phyloP scores from a whole-genome alignment of 2,329 filamentous ascomycete genomes.

The Teratosphaeria pseudoeucalypti region DNA sequence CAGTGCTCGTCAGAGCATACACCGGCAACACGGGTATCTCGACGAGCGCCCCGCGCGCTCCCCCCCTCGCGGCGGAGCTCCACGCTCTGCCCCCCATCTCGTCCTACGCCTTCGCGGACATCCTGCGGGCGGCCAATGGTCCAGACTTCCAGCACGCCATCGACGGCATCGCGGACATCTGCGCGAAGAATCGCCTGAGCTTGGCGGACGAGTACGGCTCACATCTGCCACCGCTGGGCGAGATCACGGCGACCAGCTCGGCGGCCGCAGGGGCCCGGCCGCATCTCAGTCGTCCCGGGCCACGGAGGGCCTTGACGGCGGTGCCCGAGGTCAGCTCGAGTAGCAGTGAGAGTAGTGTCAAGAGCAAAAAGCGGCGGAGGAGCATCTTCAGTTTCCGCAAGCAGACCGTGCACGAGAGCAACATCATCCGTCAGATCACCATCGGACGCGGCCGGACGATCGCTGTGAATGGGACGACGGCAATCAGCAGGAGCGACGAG shows the following conservation, averaged over 20 bases:
- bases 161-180: conserved; percentile 54
- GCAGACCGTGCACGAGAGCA: conserved; percentile 6
- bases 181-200: conserved; percentile 50
- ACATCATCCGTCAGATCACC: conserved; percentile 8
- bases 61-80: conserved; percentile 1
- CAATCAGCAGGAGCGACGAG: conserved; percentile 1
- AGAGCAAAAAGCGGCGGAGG: conserved; percentile 13
- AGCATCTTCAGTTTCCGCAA: conserved; percentile 15
- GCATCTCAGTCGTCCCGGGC: conserved; percentile 7
- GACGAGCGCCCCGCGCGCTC: neutral
- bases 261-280: neutral
- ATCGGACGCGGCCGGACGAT: conserved; percentile 20
- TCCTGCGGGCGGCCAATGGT: conserved; percentile 30
- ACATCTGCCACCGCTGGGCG: conserved; percentile 51
- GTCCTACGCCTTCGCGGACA: conserved; percentile 23
- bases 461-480: conserved; percentile 18
- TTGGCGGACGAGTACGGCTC: conserved; percentile 53
- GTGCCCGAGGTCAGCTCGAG: conserved; percentile 39
- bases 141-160: conserved; percentile 48
- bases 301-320: conserved; percentile 32
- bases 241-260: conserved; percentile 33
- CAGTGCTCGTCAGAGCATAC: conserved; percentile 10
- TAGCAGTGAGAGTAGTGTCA: conserved; percentile 26
- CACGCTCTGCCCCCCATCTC: conserved; percentile 22
- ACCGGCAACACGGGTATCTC: neutral